A percentile compares a stretch with the other conserved stretches of the same genome.
phyloP scores from a whole-genome alignment of 345 rosid species.

The Acer saccharum region DNA sequence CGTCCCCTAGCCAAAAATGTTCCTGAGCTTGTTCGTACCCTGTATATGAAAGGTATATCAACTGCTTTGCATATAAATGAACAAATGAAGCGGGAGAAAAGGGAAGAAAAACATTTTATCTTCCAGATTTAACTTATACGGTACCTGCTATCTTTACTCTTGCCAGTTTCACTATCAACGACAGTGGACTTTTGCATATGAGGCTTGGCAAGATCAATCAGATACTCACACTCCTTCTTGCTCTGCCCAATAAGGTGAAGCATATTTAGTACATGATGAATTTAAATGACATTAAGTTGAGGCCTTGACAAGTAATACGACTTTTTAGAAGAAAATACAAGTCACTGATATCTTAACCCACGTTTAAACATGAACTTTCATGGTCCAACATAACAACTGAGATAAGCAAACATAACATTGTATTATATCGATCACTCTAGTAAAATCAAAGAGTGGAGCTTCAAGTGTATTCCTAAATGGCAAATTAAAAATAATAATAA shows the following conservation, averaged over 20 bases:
- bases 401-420: not conserved
- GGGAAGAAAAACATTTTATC: not conserved
- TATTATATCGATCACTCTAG: not conserved
- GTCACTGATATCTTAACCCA: not conserved
- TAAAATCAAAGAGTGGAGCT: not conserved
- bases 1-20: conserved; percentile 80
- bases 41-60: conserved; percentile 29
- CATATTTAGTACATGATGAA: not conserved
- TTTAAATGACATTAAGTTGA: conserved; percentile 1
- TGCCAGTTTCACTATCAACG: conserved; percentile 80
- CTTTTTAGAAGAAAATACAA: not conserved
- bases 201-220: conserved; percentile 79
- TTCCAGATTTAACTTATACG: not conserved
- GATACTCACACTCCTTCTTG: conserved; percentile 75
- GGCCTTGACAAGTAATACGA: not conserved
- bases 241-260: conserved; percentile 43
- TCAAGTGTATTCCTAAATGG: not conserved
- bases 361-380: not conserved
- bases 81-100: conserved; percentile 5
- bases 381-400: not conserved
- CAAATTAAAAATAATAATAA: too few species aligned
- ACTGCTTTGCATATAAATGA: conserved; percentile 8
- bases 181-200: conserved; percentile 85
- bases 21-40: conserved; percentile 93
- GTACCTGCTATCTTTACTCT: conserved; percentile 91